Evolutionary conservation across 805 yeast species (phyloP).

Genomic region (Saccharomyces paradoxus): DNA sequence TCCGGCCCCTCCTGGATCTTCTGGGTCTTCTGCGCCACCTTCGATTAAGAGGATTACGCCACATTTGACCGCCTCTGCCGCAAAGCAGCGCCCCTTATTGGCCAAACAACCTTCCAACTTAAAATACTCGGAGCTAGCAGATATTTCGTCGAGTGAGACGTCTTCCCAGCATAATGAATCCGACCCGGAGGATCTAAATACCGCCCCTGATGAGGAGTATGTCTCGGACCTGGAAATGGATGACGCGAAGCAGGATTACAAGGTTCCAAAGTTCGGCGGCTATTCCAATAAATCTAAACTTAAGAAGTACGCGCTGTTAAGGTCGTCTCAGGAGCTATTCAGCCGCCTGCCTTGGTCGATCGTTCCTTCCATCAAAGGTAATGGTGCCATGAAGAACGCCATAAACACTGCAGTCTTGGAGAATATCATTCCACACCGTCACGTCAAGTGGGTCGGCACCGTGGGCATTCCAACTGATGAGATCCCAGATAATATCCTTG

Average conservation of each 20-base stretch:
- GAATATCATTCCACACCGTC: constrained; percentile 25
- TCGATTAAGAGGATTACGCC: constrained; percentile 13
- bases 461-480: constrained; percentile 85
- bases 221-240: constrained; percentile 21
- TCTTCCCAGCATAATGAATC: not conserved
- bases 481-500: constrained; percentile 49
- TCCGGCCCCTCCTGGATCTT: not conserved
- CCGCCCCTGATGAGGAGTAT: constrained; percentile 8
- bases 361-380: constrained; percentile 63
- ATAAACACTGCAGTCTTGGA: constrained; percentile 49
- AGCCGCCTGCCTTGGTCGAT: constrained; percentile 63
- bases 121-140: not conserved
- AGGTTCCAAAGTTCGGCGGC: constrained; percentile 57
- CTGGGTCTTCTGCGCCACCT: constrained; percentile 4
- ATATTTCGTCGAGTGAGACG: not conserved
- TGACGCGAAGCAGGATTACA: constrained; percentile 11
- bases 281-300: constrained; percentile 55
- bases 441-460: constrained; percentile 77
- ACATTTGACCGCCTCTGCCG: not conserved
- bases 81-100: not conserved
- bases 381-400: constrained; percentile 84
- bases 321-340: constrained; percentile 32
- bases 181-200: not conserved
- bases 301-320: constrained; percentile 29
- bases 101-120: not conserved